phyloP scores from a whole-genome alignment of 148 eudicot genomes.

The Rhododendron kiyosumense region DNA sequence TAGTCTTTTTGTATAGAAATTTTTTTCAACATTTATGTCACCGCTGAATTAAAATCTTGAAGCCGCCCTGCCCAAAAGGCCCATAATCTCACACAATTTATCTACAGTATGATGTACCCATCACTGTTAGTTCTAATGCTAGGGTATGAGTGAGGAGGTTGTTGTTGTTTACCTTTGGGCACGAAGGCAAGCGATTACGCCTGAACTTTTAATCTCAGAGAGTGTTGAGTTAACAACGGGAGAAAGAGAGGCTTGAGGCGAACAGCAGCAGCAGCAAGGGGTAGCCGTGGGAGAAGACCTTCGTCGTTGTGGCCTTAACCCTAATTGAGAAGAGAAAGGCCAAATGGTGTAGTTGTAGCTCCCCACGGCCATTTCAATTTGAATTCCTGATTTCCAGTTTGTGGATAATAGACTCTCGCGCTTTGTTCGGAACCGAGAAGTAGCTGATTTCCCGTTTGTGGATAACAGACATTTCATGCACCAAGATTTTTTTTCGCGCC shows the following conservation, averaged over 20 bases:
- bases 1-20: too few species aligned
- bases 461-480: too few species aligned
- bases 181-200: conserved; percentile 78
- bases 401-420: not conserved
- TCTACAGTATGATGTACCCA: not conserved
- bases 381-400: not conserved
- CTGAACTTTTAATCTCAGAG: conserved; percentile 43
- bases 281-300: not conserved
- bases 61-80: too few species aligned
- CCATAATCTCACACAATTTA: too few species aligned
- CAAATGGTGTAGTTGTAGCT: not conserved
- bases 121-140: not conserved
- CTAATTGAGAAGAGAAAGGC: not conserved
- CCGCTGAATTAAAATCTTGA: too few species aligned
- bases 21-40: too few species aligned
- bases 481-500: too few species aligned
- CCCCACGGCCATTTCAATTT: not conserved
- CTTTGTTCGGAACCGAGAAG: not conserved
- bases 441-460: too few species aligned
- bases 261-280: not conserved
- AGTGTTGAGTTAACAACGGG: conserved; percentile 33
- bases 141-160: not conserved
- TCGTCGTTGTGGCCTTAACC: not conserved
- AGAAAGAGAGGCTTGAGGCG: not conserved
- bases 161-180: conserved; percentile 46